A percentile compares a stretch with the other conserved stretches of the same genome.
Evolutionary conservation across 1,139 yeast genomes (phyloP).

Genomic region (Geotrichum reessii): DNA sequence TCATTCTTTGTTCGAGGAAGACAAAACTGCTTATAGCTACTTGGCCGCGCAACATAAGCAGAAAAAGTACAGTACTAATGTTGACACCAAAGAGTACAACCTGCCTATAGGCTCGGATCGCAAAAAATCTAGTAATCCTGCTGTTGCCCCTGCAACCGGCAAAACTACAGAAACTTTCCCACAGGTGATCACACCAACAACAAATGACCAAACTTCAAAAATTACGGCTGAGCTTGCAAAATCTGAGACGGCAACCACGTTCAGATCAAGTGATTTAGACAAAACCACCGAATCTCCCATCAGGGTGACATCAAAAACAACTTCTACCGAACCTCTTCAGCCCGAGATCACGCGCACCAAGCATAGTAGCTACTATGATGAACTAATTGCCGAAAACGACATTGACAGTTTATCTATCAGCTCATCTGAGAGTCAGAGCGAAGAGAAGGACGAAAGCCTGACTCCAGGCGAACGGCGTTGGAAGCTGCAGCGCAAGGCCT

Average conservation of each 20-base stretch:
- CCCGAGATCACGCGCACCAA: not conserved
- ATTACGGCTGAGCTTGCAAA: not conserved
- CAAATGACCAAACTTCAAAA: not conserved
- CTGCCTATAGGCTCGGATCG: constrained; percentile 4
- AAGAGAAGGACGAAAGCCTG: constrained; percentile 28
- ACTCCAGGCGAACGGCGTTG: constrained; percentile 31
- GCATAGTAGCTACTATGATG: not conserved
- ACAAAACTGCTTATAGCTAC: not conserved
- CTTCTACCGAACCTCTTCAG: too few relatives aligned
- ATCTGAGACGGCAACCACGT: not conserved
- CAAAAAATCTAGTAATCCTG: not conserved
- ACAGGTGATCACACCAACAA: not conserved
- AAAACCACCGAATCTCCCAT: not conserved
- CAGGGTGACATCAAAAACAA: not conserved
- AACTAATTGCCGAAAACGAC: not conserved
- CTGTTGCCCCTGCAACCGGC: not conserved
- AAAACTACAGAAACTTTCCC: not conserved
- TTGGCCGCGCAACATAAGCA: not conserved
- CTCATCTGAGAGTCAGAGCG: constrained; percentile 5
- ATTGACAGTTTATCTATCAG: not conserved
- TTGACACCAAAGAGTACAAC: constrained; percentile 3
- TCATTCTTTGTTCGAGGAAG: not conserved
- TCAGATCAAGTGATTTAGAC: not conserved
- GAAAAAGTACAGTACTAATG: constrained; percentile 3
- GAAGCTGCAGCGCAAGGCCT: constrained; percentile 28